Evolutionary conservation across 441 rosid species (phyloP).

Genomic region (Bruguiera hainesii): DNA sequence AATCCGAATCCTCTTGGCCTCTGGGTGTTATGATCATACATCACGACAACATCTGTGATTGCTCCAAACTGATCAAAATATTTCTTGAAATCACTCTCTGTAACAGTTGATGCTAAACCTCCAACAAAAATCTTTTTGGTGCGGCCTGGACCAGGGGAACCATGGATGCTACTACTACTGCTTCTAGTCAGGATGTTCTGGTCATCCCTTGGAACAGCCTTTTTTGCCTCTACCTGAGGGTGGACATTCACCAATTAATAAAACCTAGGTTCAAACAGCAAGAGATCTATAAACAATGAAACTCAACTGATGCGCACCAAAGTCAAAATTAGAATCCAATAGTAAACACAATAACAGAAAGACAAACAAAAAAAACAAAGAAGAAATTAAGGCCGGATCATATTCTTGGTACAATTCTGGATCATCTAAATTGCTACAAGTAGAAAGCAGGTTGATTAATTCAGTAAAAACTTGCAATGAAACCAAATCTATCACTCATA

Average conservation of each 20-base stretch:
- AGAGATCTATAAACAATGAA: not conserved
- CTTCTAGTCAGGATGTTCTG: slow-evolving; percentile 65
- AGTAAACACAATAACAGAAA: slow-evolving; percentile 6
- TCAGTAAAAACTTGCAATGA: too few species aligned
- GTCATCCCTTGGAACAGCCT: slow-evolving; percentile 95
- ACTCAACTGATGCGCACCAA: slow-evolving; percentile 14
- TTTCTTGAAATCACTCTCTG: slow-evolving; percentile 81
- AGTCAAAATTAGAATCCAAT: not conserved
- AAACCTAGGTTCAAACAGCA: slow-evolving; percentile 15
- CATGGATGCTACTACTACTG: slow-evolving; percentile 62
- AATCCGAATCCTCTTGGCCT: slow-evolving; percentile 98
- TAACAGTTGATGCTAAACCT: slow-evolving; percentile 92
- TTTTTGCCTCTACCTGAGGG: slow-evolving; percentile 90
- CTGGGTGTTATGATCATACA: slow-evolving; percentile 97
- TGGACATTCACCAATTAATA: slow-evolving; percentile 21
- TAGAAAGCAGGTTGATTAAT: too few species aligned
- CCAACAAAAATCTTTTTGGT: slow-evolving; percentile 95
- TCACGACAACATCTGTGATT: slow-evolving; percentile 88
- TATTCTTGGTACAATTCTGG: not conserved
- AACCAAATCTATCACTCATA: too few species aligned
- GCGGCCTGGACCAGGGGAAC: slow-evolving; percentile 84
- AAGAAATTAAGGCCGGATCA: slow-evolving; percentile 13
- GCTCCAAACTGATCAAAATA: slow-evolving; percentile 94
- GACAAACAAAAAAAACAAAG: not conserved
- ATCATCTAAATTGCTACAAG: too few species aligned